Evolutionary conservation across 1,139 yeast genomes (phyloP), one percentile per base, ranked within the genome.

Genomic region (Arxiozyma telluris): DNA sequence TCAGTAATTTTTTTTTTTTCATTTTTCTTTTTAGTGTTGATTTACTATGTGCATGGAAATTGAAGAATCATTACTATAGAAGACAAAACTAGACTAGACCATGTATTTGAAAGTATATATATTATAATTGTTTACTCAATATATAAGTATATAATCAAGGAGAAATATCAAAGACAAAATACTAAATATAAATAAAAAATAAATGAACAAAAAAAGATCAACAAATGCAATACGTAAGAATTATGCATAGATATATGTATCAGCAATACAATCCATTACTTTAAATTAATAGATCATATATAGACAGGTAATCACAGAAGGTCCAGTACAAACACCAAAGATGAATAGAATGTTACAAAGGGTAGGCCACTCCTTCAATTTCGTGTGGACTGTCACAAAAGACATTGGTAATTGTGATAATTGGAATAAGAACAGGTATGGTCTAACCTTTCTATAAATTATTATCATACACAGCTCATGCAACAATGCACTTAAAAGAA

Each of bases 381-480:
- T 44, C 25, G 51, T 51, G 12, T 47, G 49, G 2, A 47, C 47
- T 34, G 52, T 50, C 2, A 54, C 34, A 15, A 44, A 54, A 3
- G 63, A 56, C 56, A 59, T 52, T 1, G 88, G 87, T 52, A 90
- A 66, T 52, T 71, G 74, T 48, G 80, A 76, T 91, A 91, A 83
- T 70, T 91, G 98, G 55, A 90, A 72, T 23, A 80, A 57, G 46
- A 91, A 73, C 54, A 90, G 71, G 65, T 88, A 91, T 1, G 95
- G 94, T 62, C 97, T 76, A n/a, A 87, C 69, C 52, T 79, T 80
- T 50, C 82, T 80, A 68, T 89, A 90, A 27, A 91, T 82, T 49
- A 85, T 87, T 64, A 76, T 84, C 98, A 91, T 91, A 41, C 88
- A 91, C 53, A 87, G 71, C 67, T 91, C 98, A 70, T 91, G 98